These are phyloP conservation scores for Pythium rishiriense DNA, from an alignment of 352 stramenopile species.

Conservation along the genomic window DNA sequence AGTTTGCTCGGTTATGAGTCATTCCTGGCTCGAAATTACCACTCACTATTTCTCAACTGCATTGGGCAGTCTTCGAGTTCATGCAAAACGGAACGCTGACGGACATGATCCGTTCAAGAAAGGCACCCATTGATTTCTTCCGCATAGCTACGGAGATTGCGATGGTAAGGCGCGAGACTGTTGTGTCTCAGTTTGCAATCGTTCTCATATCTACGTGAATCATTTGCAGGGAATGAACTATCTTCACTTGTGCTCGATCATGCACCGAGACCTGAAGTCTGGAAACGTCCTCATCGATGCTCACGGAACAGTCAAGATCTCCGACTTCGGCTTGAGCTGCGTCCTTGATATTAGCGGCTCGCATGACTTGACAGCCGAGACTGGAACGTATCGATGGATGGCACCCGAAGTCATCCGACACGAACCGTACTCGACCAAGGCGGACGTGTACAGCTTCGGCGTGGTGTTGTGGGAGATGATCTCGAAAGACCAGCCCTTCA, in stretches of 20 bases:
- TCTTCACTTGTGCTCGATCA: conserved; percentile 92
- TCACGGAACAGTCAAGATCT: conserved; percentile 86
- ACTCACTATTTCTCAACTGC: not conserved
- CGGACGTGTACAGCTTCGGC: conserved; percentile 95
- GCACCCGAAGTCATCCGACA: conserved; percentile 93
- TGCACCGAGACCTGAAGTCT: conserved; percentile 97
- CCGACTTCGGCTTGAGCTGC: conserved; percentile 87
- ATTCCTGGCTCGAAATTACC: too few relatives aligned
- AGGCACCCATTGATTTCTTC: conserved; percentile 80
- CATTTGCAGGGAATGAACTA: conserved; percentile 89
- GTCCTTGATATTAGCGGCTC: conserved; percentile 79
- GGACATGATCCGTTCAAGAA: conserved; percentile 72
- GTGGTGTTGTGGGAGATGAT: conserved; percentile 89
- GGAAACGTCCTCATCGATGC: conserved; percentile 91
- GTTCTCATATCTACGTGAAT: not conserved
- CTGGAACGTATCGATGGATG: conserved; percentile 94
- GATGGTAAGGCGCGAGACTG: conserved; percentile 44
- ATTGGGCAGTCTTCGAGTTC: conserved; percentile 75
- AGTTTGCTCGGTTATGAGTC: conserved; percentile 4
- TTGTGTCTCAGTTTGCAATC: not conserved
- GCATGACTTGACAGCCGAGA: conserved; percentile 83
- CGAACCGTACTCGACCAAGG: conserved; percentile 93
- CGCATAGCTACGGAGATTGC: conserved; percentile 72
- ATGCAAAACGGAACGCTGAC: conserved; percentile 88
- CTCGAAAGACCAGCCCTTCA: conserved; percentile 83